These are phyloP conservation scores for Diaporthe eres DNA, from an alignment of 2,329 filamentous ascomycete species.

Conservation along the genomic window DNA sequence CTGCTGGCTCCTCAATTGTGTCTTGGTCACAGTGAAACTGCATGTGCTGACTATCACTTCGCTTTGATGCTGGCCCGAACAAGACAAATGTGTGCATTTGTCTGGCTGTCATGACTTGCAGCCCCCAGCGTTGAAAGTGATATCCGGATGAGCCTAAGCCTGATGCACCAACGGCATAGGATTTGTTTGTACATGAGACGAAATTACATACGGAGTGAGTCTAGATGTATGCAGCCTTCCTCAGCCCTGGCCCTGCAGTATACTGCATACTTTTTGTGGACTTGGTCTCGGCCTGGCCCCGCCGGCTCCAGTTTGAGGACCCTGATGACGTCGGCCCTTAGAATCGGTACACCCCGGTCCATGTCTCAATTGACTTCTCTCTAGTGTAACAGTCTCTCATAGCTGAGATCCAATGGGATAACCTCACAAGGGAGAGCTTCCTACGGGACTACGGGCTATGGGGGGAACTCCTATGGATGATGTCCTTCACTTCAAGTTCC, in stretches of 20 bases:
- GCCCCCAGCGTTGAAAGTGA: neutral
- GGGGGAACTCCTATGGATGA: too few relatives aligned
- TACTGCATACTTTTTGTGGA: neutral
- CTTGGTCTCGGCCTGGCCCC: neutral
- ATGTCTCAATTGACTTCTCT: neutral
- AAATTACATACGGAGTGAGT: neutral
- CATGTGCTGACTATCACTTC: neutral
- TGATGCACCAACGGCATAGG: too few relatives aligned
- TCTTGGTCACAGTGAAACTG: neutral
- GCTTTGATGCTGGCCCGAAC: neutral
- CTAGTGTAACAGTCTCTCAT: neutral
- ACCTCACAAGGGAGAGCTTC: too few relatives aligned
- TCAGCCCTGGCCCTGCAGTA: neutral
- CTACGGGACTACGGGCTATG: too few relatives aligned
- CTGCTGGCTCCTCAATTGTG: neutral
- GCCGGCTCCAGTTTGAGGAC: neutral
- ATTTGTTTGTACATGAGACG: too few relatives aligned
- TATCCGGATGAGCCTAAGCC: neutral
- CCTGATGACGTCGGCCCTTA: constrained; percentile 11
- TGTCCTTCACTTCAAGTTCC: neutral
- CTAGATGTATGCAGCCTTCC: neutral
- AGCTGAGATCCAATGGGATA: too few relatives aligned
- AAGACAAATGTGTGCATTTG: neutral
- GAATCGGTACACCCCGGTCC: neutral
- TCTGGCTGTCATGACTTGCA: neutral